These are phyloP conservation scores for Pterocarpus macrocarpus DNA, from an alignment of 306 rosid genomes.

Conservation along the genomic window DNA sequence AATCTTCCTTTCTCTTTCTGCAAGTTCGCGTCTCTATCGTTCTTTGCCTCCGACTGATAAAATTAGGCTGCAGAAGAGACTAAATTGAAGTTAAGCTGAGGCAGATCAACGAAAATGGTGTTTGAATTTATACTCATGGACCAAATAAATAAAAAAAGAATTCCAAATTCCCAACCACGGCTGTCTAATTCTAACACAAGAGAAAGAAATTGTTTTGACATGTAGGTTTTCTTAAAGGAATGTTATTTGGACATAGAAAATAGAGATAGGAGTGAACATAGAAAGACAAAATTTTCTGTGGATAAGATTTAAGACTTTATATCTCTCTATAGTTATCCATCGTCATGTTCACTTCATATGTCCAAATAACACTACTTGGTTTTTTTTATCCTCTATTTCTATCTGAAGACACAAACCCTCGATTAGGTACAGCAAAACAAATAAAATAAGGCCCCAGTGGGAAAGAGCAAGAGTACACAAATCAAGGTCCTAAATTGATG, in stretches of 20 bases:
- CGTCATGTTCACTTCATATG: no score
- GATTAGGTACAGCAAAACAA: constrained; percentile 13
- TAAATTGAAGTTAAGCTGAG: background rate
- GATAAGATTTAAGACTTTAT: no score
- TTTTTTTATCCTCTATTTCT: no score
- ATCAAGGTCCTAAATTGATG: constrained; percentile 10
- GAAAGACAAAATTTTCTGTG: no score
- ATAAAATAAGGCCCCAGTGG: no score
- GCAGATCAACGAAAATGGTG: no score
- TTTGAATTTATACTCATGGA: background rate
- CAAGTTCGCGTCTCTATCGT: background rate
- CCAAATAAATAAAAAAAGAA: background rate
- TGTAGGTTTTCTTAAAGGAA: background rate
- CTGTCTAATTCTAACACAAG: background rate
- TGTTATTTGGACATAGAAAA: no score
- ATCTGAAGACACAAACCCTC: background rate
- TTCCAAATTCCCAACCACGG: no score
- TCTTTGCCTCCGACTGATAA: background rate
- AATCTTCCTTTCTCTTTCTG: constrained; percentile 11
- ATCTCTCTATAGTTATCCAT: no score
- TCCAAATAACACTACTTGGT: no score
- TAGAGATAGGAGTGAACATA: no score
- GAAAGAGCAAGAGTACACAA: background rate
- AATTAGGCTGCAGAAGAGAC: constrained; percentile 34
- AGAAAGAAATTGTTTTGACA: constrained; percentile 3